Conservation (phyloP, 202 grass and related monocot species). For the Digitaria exilis region DNA sequence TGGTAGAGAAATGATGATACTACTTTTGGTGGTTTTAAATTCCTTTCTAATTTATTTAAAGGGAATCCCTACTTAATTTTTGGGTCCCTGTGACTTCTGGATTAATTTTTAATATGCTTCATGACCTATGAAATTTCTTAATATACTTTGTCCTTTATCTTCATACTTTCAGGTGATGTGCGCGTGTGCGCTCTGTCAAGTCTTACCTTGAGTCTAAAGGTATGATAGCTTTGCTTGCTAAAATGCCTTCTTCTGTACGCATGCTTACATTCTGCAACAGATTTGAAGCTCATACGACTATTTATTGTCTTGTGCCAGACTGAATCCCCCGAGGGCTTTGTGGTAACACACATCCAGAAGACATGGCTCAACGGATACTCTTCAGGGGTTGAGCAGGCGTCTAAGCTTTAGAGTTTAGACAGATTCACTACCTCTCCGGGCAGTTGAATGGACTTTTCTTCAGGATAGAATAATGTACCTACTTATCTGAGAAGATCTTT, state of each 20-base stretch:
- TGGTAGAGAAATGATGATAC: background rate
- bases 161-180: constrained; percentile 51
- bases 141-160: too few relatives aligned
- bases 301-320: constrained; percentile 33
- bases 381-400: constrained; percentile 41
- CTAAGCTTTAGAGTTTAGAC: constrained; percentile 58
- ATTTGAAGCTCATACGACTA: constrained; percentile 3
- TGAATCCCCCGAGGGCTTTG: constrained; percentile 46
- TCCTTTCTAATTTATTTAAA: background rate
- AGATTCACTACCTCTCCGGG: too few relatives aligned
- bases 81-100: background rate
- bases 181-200: constrained; percentile 50
- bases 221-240: constrained; percentile 25
- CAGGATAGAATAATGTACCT: constrained; percentile 27
- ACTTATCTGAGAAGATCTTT: background rate
- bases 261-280: background rate
- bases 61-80: background rate
- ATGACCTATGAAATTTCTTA: background rate
- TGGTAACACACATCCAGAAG: constrained; percentile 66
- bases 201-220: constrained; percentile 63
- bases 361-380: constrained; percentile 61
- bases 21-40: background rate
- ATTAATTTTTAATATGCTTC: background rate
- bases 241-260: background rate
- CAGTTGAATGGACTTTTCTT: background rate